phyloP scores from a whole-genome alignment of 225 moss, liverwort and hornwort genomes.

The Marchantia paleacea region DNA sequence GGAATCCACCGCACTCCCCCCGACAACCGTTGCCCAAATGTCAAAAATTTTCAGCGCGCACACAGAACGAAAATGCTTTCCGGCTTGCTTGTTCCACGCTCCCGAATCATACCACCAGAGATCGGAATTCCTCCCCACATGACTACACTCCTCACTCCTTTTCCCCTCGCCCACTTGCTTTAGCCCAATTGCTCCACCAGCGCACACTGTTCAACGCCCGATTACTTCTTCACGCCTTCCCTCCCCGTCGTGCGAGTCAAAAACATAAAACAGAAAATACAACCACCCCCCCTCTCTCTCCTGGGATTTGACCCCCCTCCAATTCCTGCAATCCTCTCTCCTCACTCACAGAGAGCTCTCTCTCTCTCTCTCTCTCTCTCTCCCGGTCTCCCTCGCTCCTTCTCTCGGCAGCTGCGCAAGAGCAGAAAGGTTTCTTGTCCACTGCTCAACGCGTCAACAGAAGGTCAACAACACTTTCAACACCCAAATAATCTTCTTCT shows the following conservation, averaged over 20 bases:
- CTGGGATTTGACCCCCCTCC: not conserved
- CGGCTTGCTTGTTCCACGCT: not conserved
- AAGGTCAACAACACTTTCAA: slow-evolving; percentile 6
- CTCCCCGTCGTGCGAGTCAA: not conserved
- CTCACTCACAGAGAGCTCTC: not conserved
- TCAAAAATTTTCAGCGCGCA: not conserved
- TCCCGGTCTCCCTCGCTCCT: not conserved
- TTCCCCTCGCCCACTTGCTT: not conserved
- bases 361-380: not conserved
- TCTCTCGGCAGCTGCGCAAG: not conserved
- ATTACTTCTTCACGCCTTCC: not conserved
- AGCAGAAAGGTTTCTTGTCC: slow-evolving; percentile 1
- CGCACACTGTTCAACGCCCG: not conserved
- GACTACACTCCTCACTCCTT: not conserved
- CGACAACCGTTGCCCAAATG: not conserved
- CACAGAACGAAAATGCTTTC: not conserved
- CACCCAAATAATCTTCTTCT: not conserved
- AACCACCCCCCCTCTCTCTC: not conserved
- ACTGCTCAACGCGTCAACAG: slow-evolving; percentile 8
- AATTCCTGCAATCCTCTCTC: not conserved
- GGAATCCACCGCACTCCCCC: not conserved
- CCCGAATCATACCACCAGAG: not conserved
- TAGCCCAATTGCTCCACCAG: not conserved
- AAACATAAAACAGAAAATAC: not conserved
- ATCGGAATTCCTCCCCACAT: not conserved